Evolutionary conservation across 2,329 filamentous ascomycete species (phyloP).

Genomic region (Akanthomyces uredinophilus): DNA sequence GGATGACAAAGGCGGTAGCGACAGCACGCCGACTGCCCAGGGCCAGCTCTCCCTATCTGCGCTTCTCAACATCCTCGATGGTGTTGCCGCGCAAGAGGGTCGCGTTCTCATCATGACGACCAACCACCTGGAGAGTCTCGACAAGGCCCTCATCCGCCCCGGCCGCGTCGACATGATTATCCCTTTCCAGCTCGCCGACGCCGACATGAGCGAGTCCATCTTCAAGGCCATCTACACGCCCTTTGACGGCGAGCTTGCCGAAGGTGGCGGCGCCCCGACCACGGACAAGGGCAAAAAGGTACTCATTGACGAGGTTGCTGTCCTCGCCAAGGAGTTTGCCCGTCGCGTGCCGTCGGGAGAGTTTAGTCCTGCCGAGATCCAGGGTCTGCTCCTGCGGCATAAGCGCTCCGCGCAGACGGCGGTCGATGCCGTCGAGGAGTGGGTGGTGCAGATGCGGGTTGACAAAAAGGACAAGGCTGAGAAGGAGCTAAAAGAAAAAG

Average conservation of each 20-base stretch:
- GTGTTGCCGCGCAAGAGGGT: constrained; percentile 59
- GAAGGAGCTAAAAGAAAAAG: constrained; percentile 28
- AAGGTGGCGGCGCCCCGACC: constrained; percentile 14
- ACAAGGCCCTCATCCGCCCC: constrained; percentile 57
- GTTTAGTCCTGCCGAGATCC: constrained; percentile 57
- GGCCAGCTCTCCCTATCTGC: constrained; percentile 64
- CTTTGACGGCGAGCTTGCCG: constrained; percentile 34
- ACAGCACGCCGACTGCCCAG: not conserved
- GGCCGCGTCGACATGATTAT: constrained; percentile 58
- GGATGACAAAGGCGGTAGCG: constrained; percentile 20
- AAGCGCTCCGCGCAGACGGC: constrained; percentile 48
- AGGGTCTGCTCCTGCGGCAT: constrained; percentile 52
- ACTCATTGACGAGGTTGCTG: constrained; percentile 34
- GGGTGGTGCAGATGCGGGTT: constrained; percentile 45
- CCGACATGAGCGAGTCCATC: constrained; percentile 46
- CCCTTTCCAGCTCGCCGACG: constrained; percentile 51
- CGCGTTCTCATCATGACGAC: constrained; percentile 62
- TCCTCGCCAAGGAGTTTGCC: constrained; percentile 45
- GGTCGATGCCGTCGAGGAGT: constrained; percentile 41
- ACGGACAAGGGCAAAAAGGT: constrained; percentile 14
- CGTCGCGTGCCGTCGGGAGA: constrained; percentile 46
- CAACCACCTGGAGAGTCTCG: constrained; percentile 58
- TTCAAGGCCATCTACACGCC: constrained; percentile 55
- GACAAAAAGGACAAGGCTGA: constrained; percentile 40
- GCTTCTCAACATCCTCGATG: constrained; percentile 76